Base-by-base conservation (phyloP, 2,329 filamentous ascomycete species). In the Fusarium graminum region DNA sequence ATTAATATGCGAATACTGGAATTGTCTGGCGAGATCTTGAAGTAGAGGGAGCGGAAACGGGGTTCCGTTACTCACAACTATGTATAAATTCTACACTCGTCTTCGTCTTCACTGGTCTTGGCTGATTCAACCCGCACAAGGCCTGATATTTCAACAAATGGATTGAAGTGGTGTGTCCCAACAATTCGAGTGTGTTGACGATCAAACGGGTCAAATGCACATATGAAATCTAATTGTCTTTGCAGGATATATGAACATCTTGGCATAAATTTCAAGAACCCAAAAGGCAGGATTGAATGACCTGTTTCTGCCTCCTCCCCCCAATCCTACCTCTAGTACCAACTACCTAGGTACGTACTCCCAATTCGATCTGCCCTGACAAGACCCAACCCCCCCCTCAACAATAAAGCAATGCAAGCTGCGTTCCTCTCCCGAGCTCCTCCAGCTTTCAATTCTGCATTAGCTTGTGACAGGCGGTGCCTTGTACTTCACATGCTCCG, bases 91-190 rank as follows among this genome's bases (percentile, higher is more conserved):
- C 44, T 58, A 51, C 51, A 22, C 6, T 22, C 4, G 58, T 45
- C 40, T 59, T 59, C 34, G 44, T 60, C 54, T 59, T 60, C 40
- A 40, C 43, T 44, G 52, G 29, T 12, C 29, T 59, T 34, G 32
- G 30, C 13, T 29, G 16, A 42, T 17, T 30, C 16, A 34, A 12
- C 28, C 50, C 26, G 45, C 28, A 50, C 22, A 59, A 52, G 49
- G 49, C 38, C 42, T 65, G 50, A 36, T 38, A 39, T 55, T 52
- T 34, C 32, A 19, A n/a, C 16, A n/a, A 36, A 55, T 67, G 62
- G 54, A 58, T 62, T 52, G 62, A 69, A 58, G 63, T 69, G 62
- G 66, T 69, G 36, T 52, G 22, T 45, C 53, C 59, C 63, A 67
- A 60, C 53, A 19, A 6, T 44, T 47, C 26, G 19, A 30, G 14